Percentiles rank a stretch among this genome's conserved stretches.
Conservation (phyloP, 805 yeast species). For the Isabelozyma pseudorhagii region DNA sequence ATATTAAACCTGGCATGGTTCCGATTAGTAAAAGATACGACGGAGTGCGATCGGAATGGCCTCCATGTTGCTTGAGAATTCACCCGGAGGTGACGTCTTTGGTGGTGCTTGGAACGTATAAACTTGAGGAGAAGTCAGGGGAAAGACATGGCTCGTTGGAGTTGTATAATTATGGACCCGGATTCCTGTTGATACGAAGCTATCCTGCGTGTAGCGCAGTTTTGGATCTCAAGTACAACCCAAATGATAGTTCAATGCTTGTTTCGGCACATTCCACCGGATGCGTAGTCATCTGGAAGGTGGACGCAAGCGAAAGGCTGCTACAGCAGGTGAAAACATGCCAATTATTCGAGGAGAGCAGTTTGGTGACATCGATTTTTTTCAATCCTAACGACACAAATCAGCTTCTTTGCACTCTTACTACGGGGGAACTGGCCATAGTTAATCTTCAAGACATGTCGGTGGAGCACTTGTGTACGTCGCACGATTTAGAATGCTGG, state of each 20-base stretch:
- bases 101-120: slow-evolving; percentile 76
- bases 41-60: slow-evolving; percentile 48
- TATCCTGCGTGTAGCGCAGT: slow-evolving; percentile 57
- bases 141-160: slow-evolving; percentile 62
- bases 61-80: slow-evolving; percentile 80
- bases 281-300: slow-evolving; percentile 59
- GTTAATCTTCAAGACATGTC: slow-evolving; percentile 24
- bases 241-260: slow-evolving; percentile 46
- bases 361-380: slow-evolving; percentile 62
- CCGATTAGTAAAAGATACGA: slow-evolving; percentile 18
- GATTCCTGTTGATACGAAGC: slow-evolving; percentile 14
- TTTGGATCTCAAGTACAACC: slow-evolving; percentile 70
- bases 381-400: slow-evolving; percentile 45
- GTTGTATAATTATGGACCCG: slow-evolving; percentile 25
- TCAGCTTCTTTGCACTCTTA: slow-evolving; percentile 54
- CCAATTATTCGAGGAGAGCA: slow-evolving; percentile 46
- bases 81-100: slow-evolving; percentile 47
- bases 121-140: slow-evolving; percentile 55
- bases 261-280: slow-evolving; percentile 83
- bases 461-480: slow-evolving; percentile 22
- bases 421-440: slow-evolving; percentile 59
- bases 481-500: slow-evolving; percentile 86
- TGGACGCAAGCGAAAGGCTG: slow-evolving; percentile 14
- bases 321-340: slow-evolving; percentile 14
- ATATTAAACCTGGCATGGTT: background rate